These are phyloP conservation scores for Isabelozyma heimii DNA, from an alignment of 805 yeast genomes.

Conservation along the genomic window DNA sequence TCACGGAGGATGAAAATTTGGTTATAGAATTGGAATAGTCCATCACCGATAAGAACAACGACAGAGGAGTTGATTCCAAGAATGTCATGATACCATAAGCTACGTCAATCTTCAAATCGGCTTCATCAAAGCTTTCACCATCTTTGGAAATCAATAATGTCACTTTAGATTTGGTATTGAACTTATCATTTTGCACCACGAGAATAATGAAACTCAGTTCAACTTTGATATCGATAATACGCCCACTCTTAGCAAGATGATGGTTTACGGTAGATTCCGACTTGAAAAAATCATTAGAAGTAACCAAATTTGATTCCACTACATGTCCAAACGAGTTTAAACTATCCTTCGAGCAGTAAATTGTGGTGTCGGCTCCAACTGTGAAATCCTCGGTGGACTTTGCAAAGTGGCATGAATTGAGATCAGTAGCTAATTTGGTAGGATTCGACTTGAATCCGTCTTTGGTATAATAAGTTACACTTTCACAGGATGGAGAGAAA, in stretches of 20 bases:
- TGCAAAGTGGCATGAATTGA: constrained; percentile 33
- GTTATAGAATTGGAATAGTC: constrained; percentile 13
- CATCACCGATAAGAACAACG: constrained; percentile 27
- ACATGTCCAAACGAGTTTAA: constrained; percentile 42
- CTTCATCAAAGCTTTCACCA: constrained; percentile 35
- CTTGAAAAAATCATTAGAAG: constrained; percentile 45
- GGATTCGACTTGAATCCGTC: constrained; percentile 44
- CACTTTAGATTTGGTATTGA: constrained; percentile 31
- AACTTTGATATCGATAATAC: constrained; percentile 31
- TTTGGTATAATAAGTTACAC: constrained; percentile 34
- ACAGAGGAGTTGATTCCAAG: constrained; percentile 36
- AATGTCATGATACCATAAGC: constrained; percentile 35
- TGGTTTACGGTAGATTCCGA: constrained; percentile 24
- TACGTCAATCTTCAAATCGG: constrained; percentile 38
- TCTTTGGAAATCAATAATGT: constrained; percentile 47
- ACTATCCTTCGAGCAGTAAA: constrained; percentile 31
- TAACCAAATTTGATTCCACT: constrained; percentile 31
- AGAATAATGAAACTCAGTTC: constrained; percentile 41
- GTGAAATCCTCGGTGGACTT: constrained; percentile 18
- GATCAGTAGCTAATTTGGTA: constrained; percentile 20
- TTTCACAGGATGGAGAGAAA: constrained; percentile 15
- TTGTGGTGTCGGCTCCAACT: constrained; percentile 20
- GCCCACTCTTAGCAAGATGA: constrained; percentile 24
- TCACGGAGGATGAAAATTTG: constrained; percentile 21
- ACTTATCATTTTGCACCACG: constrained; percentile 43